Base-by-base conservation (phyloP, 164 flowering plant species). In the Stephania cephalantha region DNA sequence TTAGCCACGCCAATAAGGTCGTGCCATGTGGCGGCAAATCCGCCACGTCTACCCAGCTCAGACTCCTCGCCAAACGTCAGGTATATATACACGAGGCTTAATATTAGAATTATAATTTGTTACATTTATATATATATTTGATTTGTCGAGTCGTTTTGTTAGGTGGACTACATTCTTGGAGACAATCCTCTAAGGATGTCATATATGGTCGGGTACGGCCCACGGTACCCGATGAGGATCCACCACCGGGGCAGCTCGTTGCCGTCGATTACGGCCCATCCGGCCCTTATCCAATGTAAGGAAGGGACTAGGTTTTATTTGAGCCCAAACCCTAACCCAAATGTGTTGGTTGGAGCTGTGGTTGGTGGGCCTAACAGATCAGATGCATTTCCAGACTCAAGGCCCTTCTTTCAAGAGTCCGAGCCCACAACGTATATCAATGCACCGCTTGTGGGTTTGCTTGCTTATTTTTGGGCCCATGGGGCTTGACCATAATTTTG, bases 91-190 rank as follows among this genome's bases (percentile, higher is more conserved):
- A 22, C 22, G 13, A 7, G 25, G 10, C 8, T 7, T 20, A 67
- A 4, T 67, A 22, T 4, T 68, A 30, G 31, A 5, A 35, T 9
- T 6, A 3, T 6, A 42, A 18, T 58, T 35, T 12, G 25, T 55
- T 55, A 18, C 11, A 17, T 15, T 15, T 58, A 58, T 58, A 2
- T 50, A 50, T 3, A 50, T 35, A 35, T 50, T 69, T 11, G 22
- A n/a, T 42, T 6, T 9, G 29, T 7, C 58, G 69, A 31, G 81
- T 55, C 69, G 65, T 7, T n/a, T 46, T 46, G 18, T 58, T 84
- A 95, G 97, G 97, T 95, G 82, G 96, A 95, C 88, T 95, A 95
- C 85, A 93, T 95, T 78, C 90, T 93, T 6, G 99, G 99, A 18
- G 93, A 91, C 76, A 92, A 95, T 81, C 99, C 99, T 10, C 7